Evolutionary conservation across 768 basidiomycete species (phyloP).

Genomic region (Leucosporidium yakuticum): DNA sequence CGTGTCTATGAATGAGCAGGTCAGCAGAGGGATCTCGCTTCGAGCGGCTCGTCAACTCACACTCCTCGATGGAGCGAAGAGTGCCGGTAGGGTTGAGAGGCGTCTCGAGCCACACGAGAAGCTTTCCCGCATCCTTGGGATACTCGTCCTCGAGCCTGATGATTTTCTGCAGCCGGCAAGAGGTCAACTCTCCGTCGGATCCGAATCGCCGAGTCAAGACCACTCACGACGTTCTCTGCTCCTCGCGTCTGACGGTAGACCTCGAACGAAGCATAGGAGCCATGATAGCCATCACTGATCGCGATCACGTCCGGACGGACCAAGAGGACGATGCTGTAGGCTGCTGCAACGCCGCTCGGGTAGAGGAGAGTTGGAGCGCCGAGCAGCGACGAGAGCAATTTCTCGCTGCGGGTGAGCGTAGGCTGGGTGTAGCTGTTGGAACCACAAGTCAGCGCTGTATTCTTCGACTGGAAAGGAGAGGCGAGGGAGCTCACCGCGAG

Average conservation of each 20-base stretch:
- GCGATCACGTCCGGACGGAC: conserved; percentile 71
- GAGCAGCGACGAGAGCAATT: conserved; percentile 50
- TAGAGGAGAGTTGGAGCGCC: conserved; percentile 24
- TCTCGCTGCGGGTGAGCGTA: conserved; percentile 50
- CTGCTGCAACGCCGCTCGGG: conserved; percentile 67
- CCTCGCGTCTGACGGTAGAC: conserved; percentile 55
- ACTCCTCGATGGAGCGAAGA: conserved; percentile 69
- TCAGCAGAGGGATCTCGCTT: not conserved
- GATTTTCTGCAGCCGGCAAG: not conserved
- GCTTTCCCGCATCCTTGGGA: conserved; percentile 45
- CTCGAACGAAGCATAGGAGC: conserved; percentile 60
- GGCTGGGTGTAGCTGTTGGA: conserved; percentile 34
- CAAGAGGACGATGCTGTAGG: conserved; percentile 63
- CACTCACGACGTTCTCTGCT: conserved; percentile 45
- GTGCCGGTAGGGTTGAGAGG: conserved; percentile 83
- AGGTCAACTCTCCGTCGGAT: not conserved
- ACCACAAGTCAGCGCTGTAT: too few relatives aligned
- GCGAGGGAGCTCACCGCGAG: conserved; percentile 71
- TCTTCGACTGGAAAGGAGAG: too few relatives aligned
- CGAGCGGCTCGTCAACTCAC: conserved; percentile 39
- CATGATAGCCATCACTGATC: conserved; percentile 67
- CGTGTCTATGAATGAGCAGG: not conserved
- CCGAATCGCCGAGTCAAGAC: not conserved
- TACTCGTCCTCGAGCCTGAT: conserved; percentile 64
- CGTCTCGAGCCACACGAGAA: conserved; percentile 76